Conservation (phyloP, 768 basidiomycete genomes). For the Calocybe indica region DNA sequence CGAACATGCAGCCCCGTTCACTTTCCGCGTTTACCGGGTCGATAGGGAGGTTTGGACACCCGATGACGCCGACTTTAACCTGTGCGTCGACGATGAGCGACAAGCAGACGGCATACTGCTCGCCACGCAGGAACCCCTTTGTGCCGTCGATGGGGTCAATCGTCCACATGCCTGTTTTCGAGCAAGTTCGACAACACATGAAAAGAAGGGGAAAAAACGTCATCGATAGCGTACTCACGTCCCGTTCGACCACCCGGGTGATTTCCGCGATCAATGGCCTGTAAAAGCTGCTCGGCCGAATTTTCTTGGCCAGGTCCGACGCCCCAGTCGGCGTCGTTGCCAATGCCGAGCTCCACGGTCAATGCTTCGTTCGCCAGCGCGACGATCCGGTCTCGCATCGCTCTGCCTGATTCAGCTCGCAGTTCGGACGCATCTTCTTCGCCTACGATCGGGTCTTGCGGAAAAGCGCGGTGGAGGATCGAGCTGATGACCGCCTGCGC, state of each 20-base stretch:
- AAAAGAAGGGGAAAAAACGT: slow-evolving; percentile 1
- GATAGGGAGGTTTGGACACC: slow-evolving; percentile 86
- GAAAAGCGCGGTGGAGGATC: slow-evolving; percentile 74
- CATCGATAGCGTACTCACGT: slow-evolving; percentile 41
- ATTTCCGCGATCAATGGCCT: slow-evolving; percentile 83
- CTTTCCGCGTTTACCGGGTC: slow-evolving; percentile 46
- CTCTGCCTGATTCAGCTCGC: slow-evolving; percentile 36
- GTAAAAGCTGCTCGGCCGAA: slow-evolving; percentile 57
- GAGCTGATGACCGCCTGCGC: slow-evolving; percentile 89
- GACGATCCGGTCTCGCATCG: slow-evolving; percentile 62
- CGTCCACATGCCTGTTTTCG: slow-evolving; percentile 71
- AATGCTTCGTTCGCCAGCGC: slow-evolving; percentile 80
- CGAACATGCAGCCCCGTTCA: slow-evolving; percentile 75
- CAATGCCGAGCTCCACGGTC: slow-evolving; percentile 41
- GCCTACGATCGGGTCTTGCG: slow-evolving; percentile 83
- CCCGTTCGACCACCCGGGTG: slow-evolving; percentile 66
- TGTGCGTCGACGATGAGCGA: slow-evolving; percentile 75
- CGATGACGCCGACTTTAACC: slow-evolving; percentile 81
- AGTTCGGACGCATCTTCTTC: slow-evolving; percentile 91
- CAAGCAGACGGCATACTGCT: slow-evolving; percentile 90
- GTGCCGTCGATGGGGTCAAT: slow-evolving; percentile 92
- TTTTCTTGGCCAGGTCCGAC: slow-evolving; percentile 56
- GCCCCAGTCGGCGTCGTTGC: slow-evolving; percentile 65
- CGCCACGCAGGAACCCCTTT: slow-evolving; percentile 87
- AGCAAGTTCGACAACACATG: not conserved